Base-by-base conservation (phyloP, 2,329 filamentous ascomycete species). In the Mariannaea sp. region DNA sequence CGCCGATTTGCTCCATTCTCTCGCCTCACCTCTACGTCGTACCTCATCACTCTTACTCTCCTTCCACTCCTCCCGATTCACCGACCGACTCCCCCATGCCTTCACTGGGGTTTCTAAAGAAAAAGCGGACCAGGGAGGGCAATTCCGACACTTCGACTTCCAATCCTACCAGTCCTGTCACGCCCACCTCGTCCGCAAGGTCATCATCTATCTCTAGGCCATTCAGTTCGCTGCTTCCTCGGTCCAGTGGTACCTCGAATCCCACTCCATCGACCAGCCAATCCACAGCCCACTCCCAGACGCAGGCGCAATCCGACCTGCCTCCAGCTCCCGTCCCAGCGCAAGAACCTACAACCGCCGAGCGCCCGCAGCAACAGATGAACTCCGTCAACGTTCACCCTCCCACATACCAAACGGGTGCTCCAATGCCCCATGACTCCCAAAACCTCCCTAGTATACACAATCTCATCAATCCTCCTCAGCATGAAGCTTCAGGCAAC, bases 101-200 rank as follows among this genome's bases (percentile, higher is more conserved):
- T 86, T 90, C 85, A 75, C 84, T 97, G 80, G 91, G 91, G 75
- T 92, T 97, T 72, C 85, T 97, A 73, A 97, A 97, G 84, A 97
- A 96, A 85, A 96, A 96, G 84, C 88, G 92, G 84, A 96, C 92
- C 78, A 95, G 92, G 85, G 92, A 97, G 80, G 89, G 86, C 71
- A 84, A 86, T 71, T 80, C 84, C 71, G 86, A 90, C 72, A 82
- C 81, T 65, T 84, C 86, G 69, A 80, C 85, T 68, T 80, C 80
- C 62, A 88, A 88, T 71, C 80, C 84, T 64, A 81, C 80, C 61
- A 86, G 84, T 68, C 82, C 84, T 56, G 77, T 85, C 65, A 86
- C 85, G 56, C 80, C 83, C 55, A 80, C 80, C 58, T 77, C 77
- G 76, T 53, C 60, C 62, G 33, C 36, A 81, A 58, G 62, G 43